Evolutionary conservation across 495 filamentous ascomycete species (phyloP).

Genomic region (Haplographium delicatum): DNA sequence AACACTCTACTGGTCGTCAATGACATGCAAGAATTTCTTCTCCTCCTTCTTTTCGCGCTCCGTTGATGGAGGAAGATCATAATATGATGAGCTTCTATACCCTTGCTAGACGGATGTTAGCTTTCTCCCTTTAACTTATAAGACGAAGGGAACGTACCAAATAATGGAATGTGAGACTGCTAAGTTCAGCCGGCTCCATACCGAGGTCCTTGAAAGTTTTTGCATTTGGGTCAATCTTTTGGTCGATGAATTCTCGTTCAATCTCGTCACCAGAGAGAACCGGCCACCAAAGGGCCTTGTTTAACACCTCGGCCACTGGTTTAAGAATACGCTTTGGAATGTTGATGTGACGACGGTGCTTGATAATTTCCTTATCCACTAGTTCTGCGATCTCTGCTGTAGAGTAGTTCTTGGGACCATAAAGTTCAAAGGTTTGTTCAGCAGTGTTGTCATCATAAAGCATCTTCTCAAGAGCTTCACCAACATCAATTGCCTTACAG

Average conservation of each 20-base stretch:
- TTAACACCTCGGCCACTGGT: slow-evolving; percentile 63
- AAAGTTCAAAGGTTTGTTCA: slow-evolving; percentile 89
- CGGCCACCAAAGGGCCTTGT: slow-evolving; percentile 83
- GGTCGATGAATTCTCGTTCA: slow-evolving; percentile 91
- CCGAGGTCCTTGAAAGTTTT: slow-evolving; percentile 95
- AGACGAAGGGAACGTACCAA: slow-evolving; percentile 57
- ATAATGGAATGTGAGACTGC: slow-evolving; percentile 83
- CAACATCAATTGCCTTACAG: slow-evolving; percentile 76
- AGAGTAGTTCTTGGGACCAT: slow-evolving; percentile 89
- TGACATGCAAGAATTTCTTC: slow-evolving; percentile 91
- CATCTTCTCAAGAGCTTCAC: slow-evolving; percentile 80
- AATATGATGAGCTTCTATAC: slow-evolving; percentile 76
- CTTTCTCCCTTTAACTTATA: slow-evolving; percentile 20
- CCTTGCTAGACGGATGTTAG: slow-evolving; percentile 53
- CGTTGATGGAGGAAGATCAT: slow-evolving; percentile 88
- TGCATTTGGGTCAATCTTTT: slow-evolving; percentile 80
- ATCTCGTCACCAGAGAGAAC: slow-evolving; percentile 79
- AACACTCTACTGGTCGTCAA: slow-evolving; percentile 70
- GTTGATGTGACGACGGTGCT: slow-evolving; percentile 86
- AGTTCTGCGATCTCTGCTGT: slow-evolving; percentile 79
- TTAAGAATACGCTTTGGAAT: slow-evolving; percentile 75
- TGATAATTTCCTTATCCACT: slow-evolving; percentile 88
- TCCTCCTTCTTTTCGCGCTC: slow-evolving; percentile 93
- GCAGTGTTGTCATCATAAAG: slow-evolving; percentile 84
- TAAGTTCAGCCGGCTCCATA: slow-evolving; percentile 79